These are phyloP conservation scores for Linaria vulgaris DNA, from an alignment of 257 asterid species.

Conservation along the genomic window DNA sequence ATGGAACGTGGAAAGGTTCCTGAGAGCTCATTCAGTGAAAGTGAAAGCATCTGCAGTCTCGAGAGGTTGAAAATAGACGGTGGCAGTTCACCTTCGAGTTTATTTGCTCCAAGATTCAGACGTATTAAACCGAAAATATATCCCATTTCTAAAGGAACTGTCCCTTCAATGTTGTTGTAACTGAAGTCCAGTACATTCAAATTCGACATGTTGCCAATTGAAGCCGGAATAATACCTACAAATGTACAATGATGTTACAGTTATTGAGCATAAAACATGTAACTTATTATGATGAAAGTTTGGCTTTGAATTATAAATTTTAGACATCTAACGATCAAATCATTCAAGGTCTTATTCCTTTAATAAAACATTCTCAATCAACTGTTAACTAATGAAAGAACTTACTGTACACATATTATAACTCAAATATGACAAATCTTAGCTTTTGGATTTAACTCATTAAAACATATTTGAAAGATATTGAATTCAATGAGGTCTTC, in stretches of 20 bases:
- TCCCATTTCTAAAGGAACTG: slow-evolving; percentile 24
- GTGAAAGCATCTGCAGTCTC: slow-evolving; percentile 2
- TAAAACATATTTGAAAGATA: no score
- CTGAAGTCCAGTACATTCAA: background rate
- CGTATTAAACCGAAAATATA: background rate
- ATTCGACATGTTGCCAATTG: slow-evolving; percentile 23
- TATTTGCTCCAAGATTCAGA: slow-evolving; percentile 1
- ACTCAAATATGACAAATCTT: no score
- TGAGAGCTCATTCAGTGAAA: background rate
- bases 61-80: slow-evolving; percentile 29
- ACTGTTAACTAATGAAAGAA: no score
- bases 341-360: no score
- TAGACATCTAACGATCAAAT: no score
- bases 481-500: no score
- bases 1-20: slow-evolving; percentile 27
- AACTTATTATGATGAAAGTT: no score
- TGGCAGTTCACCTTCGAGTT: slow-evolving; percentile 20
- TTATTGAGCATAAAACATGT: no score
- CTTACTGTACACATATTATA: no score
- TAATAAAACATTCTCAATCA: no score
- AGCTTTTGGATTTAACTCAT: no score
- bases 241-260: background rate
- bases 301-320: no score
- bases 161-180: slow-evolving; percentile 9
- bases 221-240: slow-evolving; percentile 23